Base-by-base conservation (phyloP, 2,329 filamentous ascomycete species). In the Apiospora rasikravindrae region DNA sequence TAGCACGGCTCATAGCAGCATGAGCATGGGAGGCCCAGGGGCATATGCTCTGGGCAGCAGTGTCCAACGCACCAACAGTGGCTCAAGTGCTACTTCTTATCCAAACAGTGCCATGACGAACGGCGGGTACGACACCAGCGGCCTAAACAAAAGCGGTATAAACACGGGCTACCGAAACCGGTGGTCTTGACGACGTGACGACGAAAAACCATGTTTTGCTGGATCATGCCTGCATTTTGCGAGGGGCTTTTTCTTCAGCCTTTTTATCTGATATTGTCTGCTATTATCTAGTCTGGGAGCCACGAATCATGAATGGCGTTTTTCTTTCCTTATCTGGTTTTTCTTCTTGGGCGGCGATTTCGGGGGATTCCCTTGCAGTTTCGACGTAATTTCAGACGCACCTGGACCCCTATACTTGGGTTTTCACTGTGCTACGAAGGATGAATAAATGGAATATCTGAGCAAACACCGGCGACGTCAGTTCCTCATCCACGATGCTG, bases 1-100 rank as follows among this genome's bases (percentile, higher is more conserved):
- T 0, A 67, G 72, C 29, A 76, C 70, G 47, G 76, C 64, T 19
- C 77, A 78, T 40, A 70, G 73, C 33, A 76, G 73, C 29, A 71
- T 81, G 40, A 75, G 76, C 22, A 76, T 80, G 1, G 75, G 77
- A 24, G 57, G 47, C 53, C 71, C 75, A 6, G 73, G 72, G 37
- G 75, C 79, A 5, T 81, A 81, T 51, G 73, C 73, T 26, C 74
- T 80, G 13, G 74, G 77, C 29, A 76, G 74, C 16, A 70, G 75
- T 37, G 73, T 79, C 16, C 75, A 70, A 51, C 76, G 8, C 72
- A 77, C 49, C 78, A 78, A 42, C 78, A 80, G 26, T 37, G 64
- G 74, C 69, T 77, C 78, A 1, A 76, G 74, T 73, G 71, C 77
- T n/a, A 73, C 76, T 24, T 70, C 78, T 2, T 70, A 70, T 33